phyloP scores from a whole-genome alignment of 176 grass and related monocot genomes.

The Leersia perrieri region DNA sequence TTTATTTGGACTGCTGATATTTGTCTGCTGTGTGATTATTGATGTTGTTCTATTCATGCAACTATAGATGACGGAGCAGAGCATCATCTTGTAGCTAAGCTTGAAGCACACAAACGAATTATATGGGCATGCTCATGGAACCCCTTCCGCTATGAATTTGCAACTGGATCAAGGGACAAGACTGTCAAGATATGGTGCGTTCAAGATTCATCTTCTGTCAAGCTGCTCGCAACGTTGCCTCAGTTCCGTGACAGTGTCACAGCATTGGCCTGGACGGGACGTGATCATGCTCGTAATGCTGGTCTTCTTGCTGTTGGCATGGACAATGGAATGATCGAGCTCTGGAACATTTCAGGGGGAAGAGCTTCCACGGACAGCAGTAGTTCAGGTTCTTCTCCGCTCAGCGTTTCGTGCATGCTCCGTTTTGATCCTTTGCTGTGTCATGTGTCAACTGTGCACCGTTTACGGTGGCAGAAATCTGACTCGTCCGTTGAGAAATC shows the following conservation, averaged over 20 bases:
- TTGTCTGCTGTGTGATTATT: conserved; percentile 13
- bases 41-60: conserved; percentile 16
- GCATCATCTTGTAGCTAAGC: conserved; percentile 61
- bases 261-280: conserved; percentile 73
- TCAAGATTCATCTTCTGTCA: conserved; percentile 59
- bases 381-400: conserved; percentile 5
- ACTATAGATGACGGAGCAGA: conserved; percentile 46
- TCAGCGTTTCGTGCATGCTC: conserved; percentile 47
- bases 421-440: conserved; percentile 68
- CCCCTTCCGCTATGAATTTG: conserved; percentile 80
- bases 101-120: conserved; percentile 93
- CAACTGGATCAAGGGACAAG: conserved; percentile 95
- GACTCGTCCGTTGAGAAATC: conserved; percentile 35
- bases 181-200: conserved; percentile 90
- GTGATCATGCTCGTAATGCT: conserved; percentile 47
- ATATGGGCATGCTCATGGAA: conserved; percentile 98
- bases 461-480: conserved; percentile 58
- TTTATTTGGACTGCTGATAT: background rate
- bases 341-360: conserved; percentile 64
- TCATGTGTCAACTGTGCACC: conserved; percentile 74
- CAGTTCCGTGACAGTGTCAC: conserved; percentile 92
- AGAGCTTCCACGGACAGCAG: background rate
- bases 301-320: conserved; percentile 75
- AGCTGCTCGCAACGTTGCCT: conserved; percentile 63
- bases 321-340: conserved; percentile 91